phyloP scores from a whole-genome alignment of 768 basidiomycete species.

The Pilatotrama ljubarskyi region DNA sequence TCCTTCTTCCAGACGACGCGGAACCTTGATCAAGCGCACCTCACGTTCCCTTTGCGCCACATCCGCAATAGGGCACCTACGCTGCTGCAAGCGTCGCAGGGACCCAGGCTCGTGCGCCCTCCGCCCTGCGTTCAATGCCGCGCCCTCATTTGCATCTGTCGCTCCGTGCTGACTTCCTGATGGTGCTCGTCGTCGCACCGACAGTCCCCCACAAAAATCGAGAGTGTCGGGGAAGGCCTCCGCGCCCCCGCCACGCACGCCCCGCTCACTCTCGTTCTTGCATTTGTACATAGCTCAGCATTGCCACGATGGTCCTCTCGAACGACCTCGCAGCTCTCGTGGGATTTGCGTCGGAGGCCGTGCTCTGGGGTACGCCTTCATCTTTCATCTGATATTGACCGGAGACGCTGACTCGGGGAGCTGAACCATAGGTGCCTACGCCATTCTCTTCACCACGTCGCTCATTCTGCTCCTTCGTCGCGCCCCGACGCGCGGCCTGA shows the following conservation, averaged over 20 bases:
- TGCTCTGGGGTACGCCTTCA: constrained; percentile 34
- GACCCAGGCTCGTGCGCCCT: background rate
- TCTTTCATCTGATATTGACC: background rate
- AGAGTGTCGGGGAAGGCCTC: background rate
- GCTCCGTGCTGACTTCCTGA: background rate
- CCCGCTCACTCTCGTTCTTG: background rate
- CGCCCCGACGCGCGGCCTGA: constrained; percentile 14
- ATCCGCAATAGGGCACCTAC: background rate
- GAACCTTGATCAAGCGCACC: background rate
- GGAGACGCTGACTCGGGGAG: no score
- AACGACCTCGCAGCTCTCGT: constrained; percentile 37
- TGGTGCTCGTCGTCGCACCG: background rate
- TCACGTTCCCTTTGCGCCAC: background rate
- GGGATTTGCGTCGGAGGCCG: constrained; percentile 39
- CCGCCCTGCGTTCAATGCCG: background rate
- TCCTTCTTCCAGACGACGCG: no score
- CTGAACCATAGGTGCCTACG: constrained; percentile 16
- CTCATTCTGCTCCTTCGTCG: constrained; percentile 28
- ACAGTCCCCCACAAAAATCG: background rate
- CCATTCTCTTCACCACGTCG: constrained; percentile 33
- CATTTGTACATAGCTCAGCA: background rate
- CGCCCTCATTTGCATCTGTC: background rate
- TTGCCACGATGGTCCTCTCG: constrained; percentile 29
- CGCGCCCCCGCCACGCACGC: background rate
- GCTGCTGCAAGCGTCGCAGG: background rate